Evolutionary conservation across 2,329 filamentous ascomycete species (phyloP), one percentile per base, ranked within the genome.

Genomic region (Beauveria sp.): DNA sequence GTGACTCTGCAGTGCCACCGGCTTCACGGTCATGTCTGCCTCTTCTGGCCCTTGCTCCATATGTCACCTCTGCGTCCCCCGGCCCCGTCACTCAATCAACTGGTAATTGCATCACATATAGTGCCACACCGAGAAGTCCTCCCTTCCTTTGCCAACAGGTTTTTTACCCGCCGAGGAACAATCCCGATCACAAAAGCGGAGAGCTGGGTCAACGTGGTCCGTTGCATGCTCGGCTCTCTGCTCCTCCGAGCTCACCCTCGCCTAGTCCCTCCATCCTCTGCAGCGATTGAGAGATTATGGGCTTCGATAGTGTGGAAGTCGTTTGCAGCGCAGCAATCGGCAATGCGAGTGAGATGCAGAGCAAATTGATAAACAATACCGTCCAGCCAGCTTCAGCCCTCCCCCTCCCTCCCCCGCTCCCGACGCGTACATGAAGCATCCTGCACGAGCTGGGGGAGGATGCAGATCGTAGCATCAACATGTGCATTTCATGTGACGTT

Each of bases 131-230:
- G 16, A 20, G 18, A 38, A 7, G n/a, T 22, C 52, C 34, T 40
- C 18, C n/a, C 38, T 38, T 22, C n/a, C 38, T 54, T 38, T 7
- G 52, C 20, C 38, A 26, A 42, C 38, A 26, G 18, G 31, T 6
- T 38, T 38, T 38, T 16, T 26, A 24, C 14, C 10, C 52, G 9
- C 18, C 38, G 34, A 43, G 34, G 38, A 14, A 22, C 24, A 48
- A 48, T 40, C n/a, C 42, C 40, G 53, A 56, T 56, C 26, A 56
- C 42, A 63, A 54, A 63, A 65, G 64, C 63, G 63, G 63, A 65
- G 58, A 63, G 34, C n/a, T 18, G 31, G n/a, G 16, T 40, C 34
- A 7, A 54, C 20, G 43, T 20, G 38, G 49, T 28, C 16, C 7
- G 26, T 28, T n/a, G 49, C 49, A 34, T 31, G 9, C 22, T 16